Evolutionary conservation across 2,329 filamentous ascomycete genomes (phyloP).

Genomic region (Tolypocladium album): DNA sequence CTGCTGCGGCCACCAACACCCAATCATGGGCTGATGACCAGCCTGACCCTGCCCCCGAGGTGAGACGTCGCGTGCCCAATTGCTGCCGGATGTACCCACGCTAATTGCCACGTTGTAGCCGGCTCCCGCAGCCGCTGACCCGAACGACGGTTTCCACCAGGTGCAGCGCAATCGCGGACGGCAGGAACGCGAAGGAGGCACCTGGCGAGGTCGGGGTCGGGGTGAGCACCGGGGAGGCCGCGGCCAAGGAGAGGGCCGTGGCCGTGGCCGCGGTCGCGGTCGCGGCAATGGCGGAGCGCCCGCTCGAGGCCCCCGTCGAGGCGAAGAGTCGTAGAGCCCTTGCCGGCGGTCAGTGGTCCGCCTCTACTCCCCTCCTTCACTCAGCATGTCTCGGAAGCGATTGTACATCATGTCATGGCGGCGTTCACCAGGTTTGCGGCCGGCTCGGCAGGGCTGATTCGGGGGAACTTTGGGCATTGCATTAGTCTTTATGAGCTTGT

Average conservation of each 20-base stretch:
- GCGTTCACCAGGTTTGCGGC: conserved; percentile 21
- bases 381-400: conserved; percentile 18
- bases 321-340: conserved; percentile 26
- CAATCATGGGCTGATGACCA: conserved; percentile 80
- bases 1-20: conserved; percentile 40
- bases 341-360: conserved; percentile 13
- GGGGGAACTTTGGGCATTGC: conserved; percentile 16
- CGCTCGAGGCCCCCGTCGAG: conserved; percentile 25
- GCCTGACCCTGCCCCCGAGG: conserved; percentile 39
- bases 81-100: background rate
- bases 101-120: conserved; percentile 9
- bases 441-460: conserved; percentile 13
- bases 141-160: conserved; percentile 61
- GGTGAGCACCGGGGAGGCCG: conserved; percentile 37
- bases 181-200: conserved; percentile 38
- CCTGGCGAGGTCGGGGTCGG: conserved; percentile 31
- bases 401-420: conserved; percentile 30
- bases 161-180: conserved; percentile 52
- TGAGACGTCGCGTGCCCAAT: conserved; percentile 16
- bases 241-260: conserved; percentile 37
- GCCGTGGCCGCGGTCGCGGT: conserved; percentile 29
- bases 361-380: conserved; percentile 16
- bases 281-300: conserved; percentile 25
- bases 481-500: conserved; percentile 7
- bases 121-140: conserved; percentile 27